These are phyloP conservation scores for Cercospora zeae-maydis DNA, from an alignment of 2,329 filamentous ascomycete genomes.

Conservation along the genomic window DNA sequence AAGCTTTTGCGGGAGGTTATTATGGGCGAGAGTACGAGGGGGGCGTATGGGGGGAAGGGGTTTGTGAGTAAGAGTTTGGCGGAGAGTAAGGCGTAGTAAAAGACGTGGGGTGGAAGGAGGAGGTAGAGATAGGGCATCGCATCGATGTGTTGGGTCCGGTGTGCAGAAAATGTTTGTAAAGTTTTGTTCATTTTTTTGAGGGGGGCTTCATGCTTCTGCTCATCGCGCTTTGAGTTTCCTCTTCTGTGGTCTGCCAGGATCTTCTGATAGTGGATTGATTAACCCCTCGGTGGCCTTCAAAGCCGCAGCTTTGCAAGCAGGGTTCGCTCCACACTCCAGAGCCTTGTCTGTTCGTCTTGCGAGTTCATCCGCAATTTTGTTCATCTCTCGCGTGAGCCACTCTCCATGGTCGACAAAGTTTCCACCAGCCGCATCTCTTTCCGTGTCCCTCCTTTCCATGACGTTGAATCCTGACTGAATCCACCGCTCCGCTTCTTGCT, in stretches of 20 bases:
- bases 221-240: neutral
- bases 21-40: slow-evolving; percentile 35
- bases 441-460: neutral
- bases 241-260: neutral
- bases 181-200: neutral
- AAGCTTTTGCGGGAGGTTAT: slow-evolving; percentile 56
- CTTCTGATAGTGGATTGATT: neutral
- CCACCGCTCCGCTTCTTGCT: neutral
- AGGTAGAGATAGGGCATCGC: too few species aligned
- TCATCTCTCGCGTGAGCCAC: slow-evolving; percentile 38
- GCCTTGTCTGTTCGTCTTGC: slow-evolving; percentile 42
- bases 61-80: slow-evolving; percentile 2
- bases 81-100: neutral
- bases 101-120: neutral
- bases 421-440: neutral
- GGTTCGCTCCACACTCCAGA: slow-evolving; percentile 14
- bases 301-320: slow-evolving; percentile 27
- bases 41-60: neutral
- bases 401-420: slow-evolving; percentile 4
- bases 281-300: slow-evolving; percentile 44
- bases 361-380: slow-evolving; percentile 44
- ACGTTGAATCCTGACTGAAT: neutral
- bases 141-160: too few species aligned
- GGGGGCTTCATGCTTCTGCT: too few species aligned
- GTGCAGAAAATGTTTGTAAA: neutral